Percentiles rank a stretch among this genome's conserved stretches.
Conservation (phyloP, 805 yeast species). For the Dipodascopsis uninucleata region DNA sequence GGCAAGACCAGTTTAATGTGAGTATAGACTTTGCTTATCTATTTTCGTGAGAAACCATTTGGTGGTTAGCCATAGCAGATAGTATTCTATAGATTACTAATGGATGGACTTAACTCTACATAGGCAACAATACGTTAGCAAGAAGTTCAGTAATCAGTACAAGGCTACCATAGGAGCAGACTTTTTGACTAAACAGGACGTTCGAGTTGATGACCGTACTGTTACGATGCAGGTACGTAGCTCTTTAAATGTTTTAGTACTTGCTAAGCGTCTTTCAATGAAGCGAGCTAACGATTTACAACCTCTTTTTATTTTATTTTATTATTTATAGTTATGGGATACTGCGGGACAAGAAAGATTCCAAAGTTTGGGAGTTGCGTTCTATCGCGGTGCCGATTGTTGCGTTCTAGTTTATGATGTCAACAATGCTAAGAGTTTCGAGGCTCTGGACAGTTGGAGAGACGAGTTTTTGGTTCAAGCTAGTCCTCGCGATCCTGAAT, state of each 20-base stretch:
- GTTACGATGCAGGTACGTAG: conserved; percentile 55
- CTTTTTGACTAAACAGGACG: conserved; percentile 79
- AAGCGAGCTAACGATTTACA: background rate
- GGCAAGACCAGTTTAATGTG: conserved; percentile 92
- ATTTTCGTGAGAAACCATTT: background rate
- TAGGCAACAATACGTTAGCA: conserved; percentile 86
- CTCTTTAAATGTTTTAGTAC: background rate
- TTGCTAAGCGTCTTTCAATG: too few relatives aligned
- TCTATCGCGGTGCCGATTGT: conserved; percentile 96
- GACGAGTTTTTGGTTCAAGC: conserved; percentile 94
- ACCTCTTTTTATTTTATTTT: background rate
- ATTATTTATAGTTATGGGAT: conserved; percentile 68
- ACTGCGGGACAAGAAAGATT: conserved; percentile 99
- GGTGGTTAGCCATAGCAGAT: background rate
- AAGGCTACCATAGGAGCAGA: conserved; percentile 99
- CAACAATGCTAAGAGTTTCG: conserved; percentile 89
- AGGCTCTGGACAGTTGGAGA: conserved; percentile 84
- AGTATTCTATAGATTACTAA: background rate
- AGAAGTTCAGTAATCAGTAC: conserved; percentile 90
- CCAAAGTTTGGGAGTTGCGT: conserved; percentile 94
- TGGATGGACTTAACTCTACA: background rate
- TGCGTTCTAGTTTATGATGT: conserved; percentile 95
- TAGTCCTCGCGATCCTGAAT: conserved; percentile 87
- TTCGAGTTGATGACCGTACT: conserved; percentile 75
- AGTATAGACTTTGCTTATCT: too few relatives aligned